Percentiles rank a stretch among this genome's conserved stretches.
phyloP scores from a whole-genome alignment of 2,329 filamentous ascomycete species.

The Pseudocercospora macadamiae region DNA sequence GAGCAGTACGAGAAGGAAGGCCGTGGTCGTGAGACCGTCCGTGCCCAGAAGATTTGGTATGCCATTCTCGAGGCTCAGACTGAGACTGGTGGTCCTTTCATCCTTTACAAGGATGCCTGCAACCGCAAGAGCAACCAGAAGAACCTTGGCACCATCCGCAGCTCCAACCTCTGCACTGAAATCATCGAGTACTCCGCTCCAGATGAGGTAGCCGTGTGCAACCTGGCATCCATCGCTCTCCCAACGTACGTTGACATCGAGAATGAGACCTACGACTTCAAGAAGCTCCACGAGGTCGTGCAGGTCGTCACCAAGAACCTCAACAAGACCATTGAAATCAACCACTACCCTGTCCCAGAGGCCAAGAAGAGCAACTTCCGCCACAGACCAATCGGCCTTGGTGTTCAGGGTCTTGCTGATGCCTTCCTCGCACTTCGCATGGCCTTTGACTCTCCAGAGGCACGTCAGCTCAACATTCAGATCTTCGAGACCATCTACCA shows the following conservation, averaged over 20 bases:
- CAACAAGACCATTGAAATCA: conserved; percentile 98
- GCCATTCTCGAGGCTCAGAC: conserved; percentile 97
- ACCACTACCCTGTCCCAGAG: conserved; percentile 96
- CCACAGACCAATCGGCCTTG: conserved; percentile 91
- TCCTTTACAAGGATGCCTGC: conserved; percentile 98
- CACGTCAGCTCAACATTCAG: conserved; percentile 90
- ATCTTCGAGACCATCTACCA: conserved; percentile 99
- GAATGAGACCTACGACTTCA: conserved; percentile 86
- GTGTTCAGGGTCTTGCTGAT: conserved; percentile 96
- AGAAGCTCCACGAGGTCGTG: conserved; percentile 92
- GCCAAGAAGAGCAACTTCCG: conserved; percentile 96
- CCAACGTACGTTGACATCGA: conserved; percentile 88
- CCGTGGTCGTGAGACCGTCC: conserved; percentile 85
- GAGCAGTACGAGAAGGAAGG: conserved; percentile 86
- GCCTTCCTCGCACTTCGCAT: conserved; percentile 95
- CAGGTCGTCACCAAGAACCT: conserved; percentile 92
- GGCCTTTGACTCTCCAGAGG: conserved; percentile 95
- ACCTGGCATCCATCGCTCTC: conserved; percentile 90
- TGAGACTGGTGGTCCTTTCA: conserved; percentile 98
- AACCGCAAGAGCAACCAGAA: conserved; percentile 99
- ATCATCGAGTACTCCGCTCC: conserved; percentile 97
- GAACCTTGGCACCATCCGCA: conserved; percentile 97
- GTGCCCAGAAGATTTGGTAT: conserved; percentile 99
- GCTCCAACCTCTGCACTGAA: conserved; percentile 98
- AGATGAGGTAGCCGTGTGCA: conserved; percentile 98